Conservation (phyloP, 2,329 filamentous ascomycete genomes). For the Exophiala dermatitidis region DNA sequence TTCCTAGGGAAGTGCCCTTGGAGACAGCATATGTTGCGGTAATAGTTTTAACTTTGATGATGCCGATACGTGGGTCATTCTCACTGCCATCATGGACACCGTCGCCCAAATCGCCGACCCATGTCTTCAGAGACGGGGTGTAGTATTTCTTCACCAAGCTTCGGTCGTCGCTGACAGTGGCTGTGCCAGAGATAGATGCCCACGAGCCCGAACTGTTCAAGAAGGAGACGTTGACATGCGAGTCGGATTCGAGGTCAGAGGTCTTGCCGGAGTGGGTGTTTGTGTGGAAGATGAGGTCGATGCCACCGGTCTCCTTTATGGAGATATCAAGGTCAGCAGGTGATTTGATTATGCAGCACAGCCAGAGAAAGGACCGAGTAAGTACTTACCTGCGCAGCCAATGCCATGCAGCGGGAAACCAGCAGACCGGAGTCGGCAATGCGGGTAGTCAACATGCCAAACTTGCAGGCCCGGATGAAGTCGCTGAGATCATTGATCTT, state of each 20-base stretch:
- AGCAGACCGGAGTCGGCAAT: constrained; percentile 58
- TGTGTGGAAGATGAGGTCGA: constrained; percentile 83
- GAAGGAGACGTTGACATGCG: constrained; percentile 75
- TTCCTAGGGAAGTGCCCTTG: constrained; percentile 56
- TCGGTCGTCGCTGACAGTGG: constrained; percentile 63
- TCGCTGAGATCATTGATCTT: constrained; percentile 67
- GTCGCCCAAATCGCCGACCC: constrained; percentile 79
- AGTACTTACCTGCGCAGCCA: constrained; percentile 62
- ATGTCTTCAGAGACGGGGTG: constrained; percentile 65
- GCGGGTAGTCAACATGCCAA: constrained; percentile 81
- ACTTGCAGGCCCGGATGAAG: constrained; percentile 69
- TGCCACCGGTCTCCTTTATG: constrained; percentile 62
- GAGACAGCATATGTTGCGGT: constrained; percentile 66
- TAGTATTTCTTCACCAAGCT: constrained; percentile 67
- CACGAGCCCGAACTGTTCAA: constrained; percentile 69
- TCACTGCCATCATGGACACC: constrained; percentile 75
- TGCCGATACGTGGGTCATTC: constrained; percentile 70
- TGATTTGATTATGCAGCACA: no score
- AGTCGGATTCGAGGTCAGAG: constrained; percentile 64
- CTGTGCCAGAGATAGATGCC: constrained; percentile 74
- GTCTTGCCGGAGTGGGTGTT: constrained; percentile 88
- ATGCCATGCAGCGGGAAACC: constrained; percentile 76
- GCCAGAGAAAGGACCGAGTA: constrained; percentile 50
- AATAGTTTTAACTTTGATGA: constrained; percentile 68
- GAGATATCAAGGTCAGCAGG: no score